Evolutionary conservation across 2,329 filamentous ascomycete species (phyloP).

Genomic region (Penicillium nordicum): DNA sequence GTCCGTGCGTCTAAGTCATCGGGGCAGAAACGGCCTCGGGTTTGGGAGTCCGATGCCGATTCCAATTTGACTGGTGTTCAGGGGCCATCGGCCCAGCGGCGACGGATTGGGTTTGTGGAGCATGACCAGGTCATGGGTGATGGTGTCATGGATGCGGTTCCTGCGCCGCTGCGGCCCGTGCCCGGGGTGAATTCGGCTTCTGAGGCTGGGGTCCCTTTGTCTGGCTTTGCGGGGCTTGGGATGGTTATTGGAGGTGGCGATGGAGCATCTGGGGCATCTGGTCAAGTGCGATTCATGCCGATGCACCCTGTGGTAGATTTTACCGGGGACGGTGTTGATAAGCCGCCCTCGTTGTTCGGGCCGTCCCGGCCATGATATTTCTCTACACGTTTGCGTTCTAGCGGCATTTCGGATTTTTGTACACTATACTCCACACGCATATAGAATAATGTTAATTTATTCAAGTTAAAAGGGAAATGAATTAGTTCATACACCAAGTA

Average conservation of each 20-base stretch:
- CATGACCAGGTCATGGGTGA: neutral
- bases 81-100: neutral
- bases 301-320: neutral
- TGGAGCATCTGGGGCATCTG: neutral
- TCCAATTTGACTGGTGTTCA: neutral
- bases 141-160: neutral
- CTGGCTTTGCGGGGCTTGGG: neutral
- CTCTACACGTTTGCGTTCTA: neutral
- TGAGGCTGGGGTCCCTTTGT: neutral
- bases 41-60: neutral
- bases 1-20: neutral
- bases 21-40: neutral
- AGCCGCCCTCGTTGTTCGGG: neutral
- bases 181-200: neutral
- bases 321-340: neutral
- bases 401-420: neutral
- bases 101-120: conserved; percentile 11
- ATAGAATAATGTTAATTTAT: neutral
- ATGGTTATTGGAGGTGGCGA: neutral
- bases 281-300: neutral
- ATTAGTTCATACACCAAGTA: neutral
- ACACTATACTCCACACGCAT: neutral
- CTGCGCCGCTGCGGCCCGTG: neutral
- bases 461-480: neutral
- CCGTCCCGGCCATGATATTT: neutral